Base-by-base conservation (phyloP, 2,329 filamentous ascomycete genomes). In the Xylaria sp. region DNA sequence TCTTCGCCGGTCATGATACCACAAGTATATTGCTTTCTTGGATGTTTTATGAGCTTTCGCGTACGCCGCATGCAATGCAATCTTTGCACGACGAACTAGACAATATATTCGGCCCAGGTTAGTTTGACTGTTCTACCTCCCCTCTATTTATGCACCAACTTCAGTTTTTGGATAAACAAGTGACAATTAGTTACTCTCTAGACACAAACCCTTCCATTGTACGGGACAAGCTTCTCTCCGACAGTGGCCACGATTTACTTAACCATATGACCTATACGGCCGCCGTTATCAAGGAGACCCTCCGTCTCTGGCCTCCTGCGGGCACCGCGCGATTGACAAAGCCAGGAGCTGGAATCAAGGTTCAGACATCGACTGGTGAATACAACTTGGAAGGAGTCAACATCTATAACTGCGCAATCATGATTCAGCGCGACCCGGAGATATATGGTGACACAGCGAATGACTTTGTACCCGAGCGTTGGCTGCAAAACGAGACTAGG, bases 1-100 rank as follows among this genome's bases (percentile, higher is more conserved):
- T 82, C 12, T 80, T 83, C 47, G 81, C 80, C 2, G 81, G 81
- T 2, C 81, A 82, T 53, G 81, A 83, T 67, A 82, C 81, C 3
- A 81, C 81, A 1, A 78, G 77, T 47, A 79, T 78, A 65, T 71
- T 78, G 1, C 71, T 82, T 1, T 74, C 78, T 8, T 82, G 80
- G 79, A 69, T 75, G 0, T 75, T 80, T 27, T 81, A 82, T 69
- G 75, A 81, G 64, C 75, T 83, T 0, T 77, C 78, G 3, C 75
- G 75, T 4, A 75, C 76, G 0, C 79, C 81, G 0, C 65, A 67
- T 1, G 77, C 72, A 0, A 72, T 77, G 17, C 59, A 67, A 21
- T 72, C 75, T 0, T n/a, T n/a, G n/a, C n/a, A n/a, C n/a, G n/a
- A n/a, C n/a, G n/a, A n/a, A n/a, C n/a, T n/a, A n/a, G n/a, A n/a